phyloP scores from a whole-genome alignment of 179 eudicot genomes.

The Spergularia azorica region DNA sequence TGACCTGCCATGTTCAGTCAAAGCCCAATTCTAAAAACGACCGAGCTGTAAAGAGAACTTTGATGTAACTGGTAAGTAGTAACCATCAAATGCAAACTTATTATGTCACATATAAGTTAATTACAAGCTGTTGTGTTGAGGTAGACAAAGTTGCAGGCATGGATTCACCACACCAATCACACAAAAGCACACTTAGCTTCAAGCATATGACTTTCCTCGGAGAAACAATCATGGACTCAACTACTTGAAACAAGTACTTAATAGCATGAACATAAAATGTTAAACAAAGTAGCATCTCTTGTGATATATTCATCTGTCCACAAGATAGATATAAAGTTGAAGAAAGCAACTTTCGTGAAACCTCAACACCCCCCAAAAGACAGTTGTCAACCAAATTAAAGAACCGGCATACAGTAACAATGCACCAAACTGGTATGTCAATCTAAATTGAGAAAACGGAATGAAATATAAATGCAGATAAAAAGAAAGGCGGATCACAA shows the following conservation, averaged over 20 bases:
- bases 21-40: background rate
- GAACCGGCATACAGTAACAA: background rate
- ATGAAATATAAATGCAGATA: background rate
- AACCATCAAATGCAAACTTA: constrained; percentile 2
- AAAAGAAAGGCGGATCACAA: background rate
- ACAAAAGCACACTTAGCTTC: background rate
- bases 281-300: background rate
- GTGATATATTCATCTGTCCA: background rate
- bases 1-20: background rate
- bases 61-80: background rate
- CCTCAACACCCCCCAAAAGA: background rate
- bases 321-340: background rate
- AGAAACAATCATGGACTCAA: background rate
- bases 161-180: constrained; percentile 4
- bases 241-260: background rate
- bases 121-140: background rate
- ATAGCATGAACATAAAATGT: background rate
- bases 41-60: no score
- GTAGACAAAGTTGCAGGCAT: background rate
- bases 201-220: background rate
- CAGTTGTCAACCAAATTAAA: background rate
- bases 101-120: background rate
- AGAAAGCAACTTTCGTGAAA: background rate
- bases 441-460: background rate
- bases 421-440: background rate